Evolutionary conservation across 2,329 filamentous ascomycete species (phyloP).

Genomic region (Curvularia spicifera): DNA sequence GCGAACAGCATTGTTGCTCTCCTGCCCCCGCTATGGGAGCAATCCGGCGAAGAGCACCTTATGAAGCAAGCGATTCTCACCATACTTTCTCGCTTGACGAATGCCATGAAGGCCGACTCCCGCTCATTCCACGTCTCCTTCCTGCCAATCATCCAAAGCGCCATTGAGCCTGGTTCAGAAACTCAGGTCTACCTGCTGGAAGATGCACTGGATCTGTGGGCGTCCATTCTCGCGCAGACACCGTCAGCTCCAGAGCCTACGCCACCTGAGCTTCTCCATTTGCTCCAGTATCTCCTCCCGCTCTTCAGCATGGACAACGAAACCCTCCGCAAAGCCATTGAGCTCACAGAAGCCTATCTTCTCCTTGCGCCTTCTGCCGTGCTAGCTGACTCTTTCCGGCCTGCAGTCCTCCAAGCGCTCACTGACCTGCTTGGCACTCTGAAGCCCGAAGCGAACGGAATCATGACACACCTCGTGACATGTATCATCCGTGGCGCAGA

Average conservation of each 20-base stretch:
- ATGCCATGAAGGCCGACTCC: slow-evolving; percentile 80
- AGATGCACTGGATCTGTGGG: slow-evolving; percentile 90
- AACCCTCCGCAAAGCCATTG: slow-evolving; percentile 55
- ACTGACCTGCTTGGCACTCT: slow-evolving; percentile 54
- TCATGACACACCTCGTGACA: slow-evolving; percentile 56
- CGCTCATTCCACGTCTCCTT: slow-evolving; percentile 80
- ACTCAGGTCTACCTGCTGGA: slow-evolving; percentile 78
- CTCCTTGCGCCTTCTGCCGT: slow-evolving; percentile 57
- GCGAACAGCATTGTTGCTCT: slow-evolving; percentile 83
- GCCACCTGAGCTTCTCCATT: slow-evolving; percentile 51
- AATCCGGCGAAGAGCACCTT: slow-evolving; percentile 83
- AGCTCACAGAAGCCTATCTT: slow-evolving; percentile 58
- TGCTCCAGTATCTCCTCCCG: slow-evolving; percentile 55
- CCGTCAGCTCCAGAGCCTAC: slow-evolving; percentile 51
- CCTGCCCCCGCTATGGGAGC: slow-evolving; percentile 83
- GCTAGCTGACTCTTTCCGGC: slow-evolving; percentile 52
- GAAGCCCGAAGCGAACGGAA: slow-evolving; percentile 57
- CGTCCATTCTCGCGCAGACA: slow-evolving; percentile 71
- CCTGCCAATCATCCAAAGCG: slow-evolving; percentile 80
- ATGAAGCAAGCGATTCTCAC: slow-evolving; percentile 93
- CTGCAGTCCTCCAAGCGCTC: slow-evolving; percentile 49
- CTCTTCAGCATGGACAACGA: slow-evolving; percentile 59
- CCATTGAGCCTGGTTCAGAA: slow-evolving; percentile 73
- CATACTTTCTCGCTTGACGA: slow-evolving; percentile 83
- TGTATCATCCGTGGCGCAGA: slow-evolving; percentile 59